Base-by-base conservation (phyloP, 1,139 yeast genomes). In the Kodamaea derodonti region DNA sequence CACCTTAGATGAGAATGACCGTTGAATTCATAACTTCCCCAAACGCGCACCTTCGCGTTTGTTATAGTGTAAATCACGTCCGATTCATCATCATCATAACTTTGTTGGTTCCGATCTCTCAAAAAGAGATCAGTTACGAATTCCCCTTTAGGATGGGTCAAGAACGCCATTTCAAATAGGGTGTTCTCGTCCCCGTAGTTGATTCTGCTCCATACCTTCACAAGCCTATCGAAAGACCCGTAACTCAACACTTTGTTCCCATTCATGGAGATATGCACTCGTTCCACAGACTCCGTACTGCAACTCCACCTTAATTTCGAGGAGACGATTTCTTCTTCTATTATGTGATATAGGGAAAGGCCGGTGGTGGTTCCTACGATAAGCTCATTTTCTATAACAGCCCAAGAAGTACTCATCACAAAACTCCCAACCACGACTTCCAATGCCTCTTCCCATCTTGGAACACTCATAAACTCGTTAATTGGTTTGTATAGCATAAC, bases 151-250 rank as follows among this genome's bases (percentile, higher is more conserved):
- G 82, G 79, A 49, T 85, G 95, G 11, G 77, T 72, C 16, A 87
- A 58, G 48, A 84, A 82, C 0, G 78, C 62, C 44, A 87, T 64
- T 48, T 84, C 95, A 54, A 87, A 88, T 17, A 79, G 69, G 3
- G 84, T 74, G 37, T 75, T 72, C 16, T 77, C 82, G 27, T 70
- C 67, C 10, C 85, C 92, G 48, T 80, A 84, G 10, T 83, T 75
- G 3, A 80, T 65, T 30, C 97, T 65, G 33, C 80, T 71, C 95
- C 96, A 90, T 4, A 88, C 69, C 51, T 85, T 86, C 23, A 85
- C 78, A 11, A 82, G 62, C 32, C 72, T 65, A 52, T 86, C 95
- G 50, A 72, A 75, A 30, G 61, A 62, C 0, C 81, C 80, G 31
- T 76, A 69, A 33, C 83, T 72, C 3, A 90, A 82, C 17, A 90